A percentile compares a stretch with the other conserved stretches of the same genome.
These are phyloP conservation scores for Bolboschoenoplectus hybrid DNA, from an alignment of 202 grass and related monocot genomes.

Conservation along the genomic window DNA sequence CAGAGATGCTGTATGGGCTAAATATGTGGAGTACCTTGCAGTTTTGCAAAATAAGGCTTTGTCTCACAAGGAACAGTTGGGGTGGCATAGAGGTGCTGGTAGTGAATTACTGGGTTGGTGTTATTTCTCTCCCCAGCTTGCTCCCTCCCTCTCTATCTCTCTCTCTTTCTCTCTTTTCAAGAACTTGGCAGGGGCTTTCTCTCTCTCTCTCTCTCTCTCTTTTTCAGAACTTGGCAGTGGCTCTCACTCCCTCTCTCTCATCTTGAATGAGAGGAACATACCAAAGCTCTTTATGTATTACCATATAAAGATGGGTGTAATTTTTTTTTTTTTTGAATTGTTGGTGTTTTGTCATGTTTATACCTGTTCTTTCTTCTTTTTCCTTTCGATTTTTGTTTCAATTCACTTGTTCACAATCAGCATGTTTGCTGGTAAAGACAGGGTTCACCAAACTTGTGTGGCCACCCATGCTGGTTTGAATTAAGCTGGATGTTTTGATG, in stretches of 20 bases:
- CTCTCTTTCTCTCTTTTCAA: too few species aligned
- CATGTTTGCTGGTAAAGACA: neutral
- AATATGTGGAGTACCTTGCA: conserved; percentile 63
- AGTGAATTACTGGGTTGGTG: conserved; percentile 58
- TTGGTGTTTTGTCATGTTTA: neutral
- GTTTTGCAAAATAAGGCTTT: conserved; percentile 52
- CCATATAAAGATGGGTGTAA: neutral
- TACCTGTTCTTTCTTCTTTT: conserved; percentile 18
- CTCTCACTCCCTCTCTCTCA: neutral
- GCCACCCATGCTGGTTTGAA: neutral
- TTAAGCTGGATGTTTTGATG: neutral
- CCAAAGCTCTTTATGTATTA: conserved; percentile 4
- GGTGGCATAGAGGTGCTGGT: conserved; percentile 47
- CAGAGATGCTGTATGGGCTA: conserved; percentile 77
- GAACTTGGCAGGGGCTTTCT: too few species aligned
- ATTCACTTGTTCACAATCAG: conserved; percentile 6
- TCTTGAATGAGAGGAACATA: neutral
- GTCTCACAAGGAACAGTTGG: conserved; percentile 39
- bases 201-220: neutral
- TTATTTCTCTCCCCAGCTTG: conserved; percentile 17
- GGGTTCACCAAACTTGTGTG: neutral
- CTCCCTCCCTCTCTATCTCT: neutral
- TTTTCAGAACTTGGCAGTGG: too few species aligned
- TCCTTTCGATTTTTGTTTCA: conserved; percentile 16
- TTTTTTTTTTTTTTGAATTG: neutral